Conservation (phyloP, 805 yeast genomes). For the Kazachstania viticola region DNA sequence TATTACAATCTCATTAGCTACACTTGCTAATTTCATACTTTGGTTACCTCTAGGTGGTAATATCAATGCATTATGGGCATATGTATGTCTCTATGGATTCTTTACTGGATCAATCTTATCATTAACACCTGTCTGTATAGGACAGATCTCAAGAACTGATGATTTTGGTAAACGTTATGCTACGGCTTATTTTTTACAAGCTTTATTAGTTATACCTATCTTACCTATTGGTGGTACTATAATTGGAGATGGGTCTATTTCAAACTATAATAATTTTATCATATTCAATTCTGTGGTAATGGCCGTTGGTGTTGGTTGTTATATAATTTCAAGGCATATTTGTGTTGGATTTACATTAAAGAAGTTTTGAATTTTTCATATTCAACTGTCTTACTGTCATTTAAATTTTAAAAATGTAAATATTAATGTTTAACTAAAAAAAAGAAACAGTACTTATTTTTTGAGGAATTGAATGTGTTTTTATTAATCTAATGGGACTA, state of each 20-base stretch:
- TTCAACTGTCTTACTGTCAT: too few species aligned
- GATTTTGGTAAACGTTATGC: conserved; percentile 47
- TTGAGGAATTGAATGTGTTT: too few species aligned
- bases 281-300: conserved; percentile 33
- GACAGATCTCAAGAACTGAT: conserved; percentile 44
- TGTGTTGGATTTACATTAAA: conserved; percentile 33
- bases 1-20: conserved; percentile 25
- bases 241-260: conserved; percentile 26
- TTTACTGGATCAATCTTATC: conserved; percentile 45
- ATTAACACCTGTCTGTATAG: conserved; percentile 47
- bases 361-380: conserved; percentile 28
- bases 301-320: conserved; percentile 28
- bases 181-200: conserved; percentile 45
- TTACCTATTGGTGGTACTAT: conserved; percentile 42
- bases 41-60: conserved; percentile 35
- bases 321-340: conserved; percentile 30
- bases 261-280: conserved; percentile 33
- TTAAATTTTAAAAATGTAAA: too few species aligned
- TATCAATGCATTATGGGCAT: conserved; percentile 31
- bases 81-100: conserved; percentile 42
- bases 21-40: conserved; percentile 26
- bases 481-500: too few species aligned
- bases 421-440: too few species aligned
- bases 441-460: too few species aligned
- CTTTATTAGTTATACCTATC: conserved; percentile 37